These are phyloP conservation scores for Gracilariopsis chorda DNA, from an alignment of 23 red algal species.

Conservation along the genomic window DNA sequence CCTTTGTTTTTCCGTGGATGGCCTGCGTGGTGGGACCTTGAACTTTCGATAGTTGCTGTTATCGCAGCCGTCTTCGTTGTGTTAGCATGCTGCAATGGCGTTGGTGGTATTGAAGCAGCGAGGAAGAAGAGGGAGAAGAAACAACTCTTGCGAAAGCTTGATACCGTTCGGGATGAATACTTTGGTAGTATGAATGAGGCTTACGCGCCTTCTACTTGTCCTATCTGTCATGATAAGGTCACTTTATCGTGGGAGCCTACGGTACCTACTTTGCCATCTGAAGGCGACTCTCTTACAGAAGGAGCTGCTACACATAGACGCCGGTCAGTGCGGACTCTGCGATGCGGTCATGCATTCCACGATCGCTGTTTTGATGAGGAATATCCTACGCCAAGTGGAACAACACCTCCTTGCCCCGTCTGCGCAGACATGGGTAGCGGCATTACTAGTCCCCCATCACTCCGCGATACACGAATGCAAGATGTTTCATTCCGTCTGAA, in stretches of 20 bases:
- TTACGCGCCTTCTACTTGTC: constrained; percentile 16
- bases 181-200: background rate
- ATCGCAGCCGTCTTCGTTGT: background rate
- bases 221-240: constrained; percentile 35
- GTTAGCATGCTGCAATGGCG: constrained; percentile 36
- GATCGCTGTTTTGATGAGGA: constrained; percentile 34
- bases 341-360: constrained; percentile 42
- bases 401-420: constrained; percentile 1
- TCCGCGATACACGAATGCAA: background rate
- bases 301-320: background rate
- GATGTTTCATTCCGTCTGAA: constrained; percentile 35
- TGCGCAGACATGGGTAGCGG: background rate
- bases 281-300: background rate
- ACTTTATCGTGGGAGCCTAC: constrained; percentile 2
- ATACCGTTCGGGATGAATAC: constrained; percentile 17
- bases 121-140: constrained; percentile 10
- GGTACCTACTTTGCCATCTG: background rate
- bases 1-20: background rate
- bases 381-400: background rate
- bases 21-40: constrained; percentile 43
- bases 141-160: constrained; percentile 8
- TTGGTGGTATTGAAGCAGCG: constrained; percentile 35
- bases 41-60: constrained; percentile 17
- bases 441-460: background rate
- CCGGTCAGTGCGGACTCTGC: constrained; percentile 8